These are phyloP conservation scores for Conringia planisiliqua DNA, from an alignment of 345 rosid genomes.

Conservation along the genomic window DNA sequence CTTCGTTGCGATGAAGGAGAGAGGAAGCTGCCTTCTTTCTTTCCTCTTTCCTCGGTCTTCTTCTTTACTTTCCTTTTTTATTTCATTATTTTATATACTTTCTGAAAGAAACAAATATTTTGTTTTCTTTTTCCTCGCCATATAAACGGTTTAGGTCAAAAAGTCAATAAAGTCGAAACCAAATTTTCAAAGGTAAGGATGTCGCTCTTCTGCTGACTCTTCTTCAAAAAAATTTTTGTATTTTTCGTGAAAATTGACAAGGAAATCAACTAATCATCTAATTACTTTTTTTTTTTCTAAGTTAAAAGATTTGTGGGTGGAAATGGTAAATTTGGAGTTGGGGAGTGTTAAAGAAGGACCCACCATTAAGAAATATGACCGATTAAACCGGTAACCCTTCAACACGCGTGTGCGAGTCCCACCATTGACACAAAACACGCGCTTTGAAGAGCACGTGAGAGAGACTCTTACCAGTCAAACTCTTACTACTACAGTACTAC, in stretches of 20 bases:
- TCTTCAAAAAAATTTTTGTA: not conserved
- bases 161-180: slow-evolving; percentile 27
- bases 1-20: slow-evolving; percentile 21
- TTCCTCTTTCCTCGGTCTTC: slow-evolving; percentile 13
- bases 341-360: not conserved
- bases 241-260: not conserved
- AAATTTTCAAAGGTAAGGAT: slow-evolving; percentile 16
- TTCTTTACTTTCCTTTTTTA: not conserved
- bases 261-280: not conserved
- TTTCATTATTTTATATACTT: not conserved
- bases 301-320: not conserved
- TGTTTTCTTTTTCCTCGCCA: not conserved
- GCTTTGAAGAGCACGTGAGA: slow-evolving; percentile 28
- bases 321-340: slow-evolving; percentile 2
- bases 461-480: slow-evolving; percentile 28
- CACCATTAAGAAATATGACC: not conserved
- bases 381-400: slow-evolving; percentile 21
- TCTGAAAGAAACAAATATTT: not conserved
- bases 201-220: slow-evolving; percentile 20
- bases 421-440: slow-evolving; percentile 11
- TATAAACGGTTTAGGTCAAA: slow-evolving; percentile 16
- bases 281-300: not conserved
- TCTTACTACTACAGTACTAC: slow-evolving; percentile 7
- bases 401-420: slow-evolving; percentile 25
- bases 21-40: slow-evolving; percentile 26